phyloP scores from a whole-genome alignment of 2,329 filamentous ascomycete species.

The Rhexocercosporidium sp. region DNA sequence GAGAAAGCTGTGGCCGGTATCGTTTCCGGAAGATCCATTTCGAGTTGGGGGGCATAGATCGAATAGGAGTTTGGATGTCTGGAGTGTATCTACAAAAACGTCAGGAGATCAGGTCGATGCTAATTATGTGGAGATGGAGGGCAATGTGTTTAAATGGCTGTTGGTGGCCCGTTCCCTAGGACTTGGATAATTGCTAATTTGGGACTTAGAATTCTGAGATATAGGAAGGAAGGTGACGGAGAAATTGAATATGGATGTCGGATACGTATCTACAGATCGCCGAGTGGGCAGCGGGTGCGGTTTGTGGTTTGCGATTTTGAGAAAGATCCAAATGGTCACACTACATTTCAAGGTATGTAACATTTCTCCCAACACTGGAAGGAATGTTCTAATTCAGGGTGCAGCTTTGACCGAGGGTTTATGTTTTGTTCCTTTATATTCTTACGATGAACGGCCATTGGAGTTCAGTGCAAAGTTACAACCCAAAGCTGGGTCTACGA shows the following conservation, averaged over 20 bases:
- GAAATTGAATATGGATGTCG: slow-evolving; percentile 1
- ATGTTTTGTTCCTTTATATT: slow-evolving; percentile 9
- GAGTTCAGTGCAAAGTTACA: slow-evolving; percentile 9
- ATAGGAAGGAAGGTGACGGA: not conserved
- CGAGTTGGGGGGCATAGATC: not conserved
- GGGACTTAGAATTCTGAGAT: not conserved
- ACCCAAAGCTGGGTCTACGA: not conserved
- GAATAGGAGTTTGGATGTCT: slow-evolving; percentile 6
- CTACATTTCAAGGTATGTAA: slow-evolving; percentile 1
- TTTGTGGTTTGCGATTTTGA: slow-evolving; percentile 11
- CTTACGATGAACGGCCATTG: not conserved
- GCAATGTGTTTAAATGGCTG: slow-evolving; percentile 4
- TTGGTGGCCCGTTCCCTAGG: not conserved
- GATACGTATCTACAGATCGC: slow-evolving; percentile 6
- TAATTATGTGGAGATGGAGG: slow-evolving; percentile 10
- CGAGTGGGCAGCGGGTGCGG: not conserved
- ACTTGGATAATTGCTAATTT: not conserved
- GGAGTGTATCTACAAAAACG: not conserved
- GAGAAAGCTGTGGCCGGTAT: slow-evolving; percentile 2
- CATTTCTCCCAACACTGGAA: not conserved
- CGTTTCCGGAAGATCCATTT: slow-evolving; percentile 2
- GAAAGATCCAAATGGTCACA: slow-evolving; percentile 1
- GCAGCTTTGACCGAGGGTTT: not conserved
- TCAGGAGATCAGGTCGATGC: not conserved
- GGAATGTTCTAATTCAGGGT: not conserved